Conservation (phyloP, 306 rosid species). For the Psophocarpus tetragonolobus region DNA sequence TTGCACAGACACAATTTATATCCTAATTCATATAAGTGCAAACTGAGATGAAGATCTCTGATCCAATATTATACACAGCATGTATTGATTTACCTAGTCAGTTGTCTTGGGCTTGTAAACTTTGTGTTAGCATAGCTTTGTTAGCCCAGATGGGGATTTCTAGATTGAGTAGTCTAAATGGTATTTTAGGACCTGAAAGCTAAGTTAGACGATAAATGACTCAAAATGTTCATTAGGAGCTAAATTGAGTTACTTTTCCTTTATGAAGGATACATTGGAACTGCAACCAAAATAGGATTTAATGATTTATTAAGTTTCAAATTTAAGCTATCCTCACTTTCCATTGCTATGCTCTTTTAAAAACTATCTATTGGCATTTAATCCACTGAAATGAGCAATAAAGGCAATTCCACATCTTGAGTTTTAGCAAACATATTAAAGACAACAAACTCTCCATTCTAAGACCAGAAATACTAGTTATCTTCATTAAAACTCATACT, state of each 20-base stretch:
- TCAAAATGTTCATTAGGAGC: background rate
- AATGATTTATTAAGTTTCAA: background rate
- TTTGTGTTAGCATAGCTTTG: background rate
- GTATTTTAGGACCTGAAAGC: conserved; percentile 19
- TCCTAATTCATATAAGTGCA: background rate
- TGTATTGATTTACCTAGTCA: background rate
- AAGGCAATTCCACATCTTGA: background rate
- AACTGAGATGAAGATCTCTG: conserved; percentile 17
- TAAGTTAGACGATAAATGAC: conserved; percentile 10
- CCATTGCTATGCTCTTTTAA: background rate
- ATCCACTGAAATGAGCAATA: background rate
- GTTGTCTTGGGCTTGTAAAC: conserved; percentile 3
- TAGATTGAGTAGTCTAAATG: background rate
- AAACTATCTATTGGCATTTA: background rate
- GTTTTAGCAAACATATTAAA: background rate
- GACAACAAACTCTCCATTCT: background rate
- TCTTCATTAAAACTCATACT: background rate
- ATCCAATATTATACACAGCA: conserved; percentile 2
- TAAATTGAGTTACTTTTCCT: background rate
- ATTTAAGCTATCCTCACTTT: background rate
- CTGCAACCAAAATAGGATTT: background rate
- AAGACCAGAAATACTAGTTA: background rate
- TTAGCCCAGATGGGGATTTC: conserved; percentile 1
- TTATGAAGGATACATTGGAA: background rate
- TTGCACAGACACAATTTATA: conserved; percentile 10